phyloP scores from a whole-genome alignment of 345 rosid species.

The Arabis hirsuta region DNA sequence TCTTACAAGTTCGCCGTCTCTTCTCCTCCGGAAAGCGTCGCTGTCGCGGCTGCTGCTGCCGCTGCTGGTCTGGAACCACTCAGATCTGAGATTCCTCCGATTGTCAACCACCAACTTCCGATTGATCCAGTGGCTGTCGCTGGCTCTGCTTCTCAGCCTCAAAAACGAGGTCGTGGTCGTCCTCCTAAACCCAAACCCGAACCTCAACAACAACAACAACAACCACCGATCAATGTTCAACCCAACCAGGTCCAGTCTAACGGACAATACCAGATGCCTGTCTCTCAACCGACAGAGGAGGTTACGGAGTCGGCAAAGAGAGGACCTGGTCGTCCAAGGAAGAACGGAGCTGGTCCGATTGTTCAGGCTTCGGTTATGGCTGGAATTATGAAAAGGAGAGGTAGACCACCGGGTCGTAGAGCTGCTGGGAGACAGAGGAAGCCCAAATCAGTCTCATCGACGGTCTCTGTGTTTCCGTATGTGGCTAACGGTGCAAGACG shows the following conservation, averaged over 20 bases:
- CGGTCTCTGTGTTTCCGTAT: constrained; percentile 30
- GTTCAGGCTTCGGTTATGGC: not conserved
- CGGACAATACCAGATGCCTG: not conserved
- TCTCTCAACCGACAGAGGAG: not conserved
- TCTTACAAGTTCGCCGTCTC: constrained; percentile 61
- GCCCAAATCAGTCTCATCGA: constrained; percentile 26
- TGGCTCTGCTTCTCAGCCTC: constrained; percentile 39
- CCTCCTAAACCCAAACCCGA: constrained; percentile 58
- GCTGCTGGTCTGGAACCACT: constrained; percentile 16
- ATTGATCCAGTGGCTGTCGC: not conserved
- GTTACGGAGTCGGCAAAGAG: constrained; percentile 27
- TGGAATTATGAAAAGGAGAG: constrained; percentile 33
- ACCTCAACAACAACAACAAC: constrained; percentile 8
- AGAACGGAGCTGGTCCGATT: constrained; percentile 33
- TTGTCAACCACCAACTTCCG: not conserved
- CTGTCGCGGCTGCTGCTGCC: constrained; percentile 21
- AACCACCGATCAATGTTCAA: not conserved
- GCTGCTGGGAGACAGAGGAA: constrained; percentile 41
- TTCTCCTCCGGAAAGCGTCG: not conserved
- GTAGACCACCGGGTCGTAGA: constrained; percentile 41
- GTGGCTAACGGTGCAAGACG: constrained; percentile 40
- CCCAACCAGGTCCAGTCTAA: not conserved
- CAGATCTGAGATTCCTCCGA: constrained; percentile 35
- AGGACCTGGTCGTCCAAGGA: constrained; percentile 57
- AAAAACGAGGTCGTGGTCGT: constrained; percentile 67